phyloP scores from a whole-genome alignment of 2,329 filamentous ascomycete genomes.

The Didymella arachidicola region DNA sequence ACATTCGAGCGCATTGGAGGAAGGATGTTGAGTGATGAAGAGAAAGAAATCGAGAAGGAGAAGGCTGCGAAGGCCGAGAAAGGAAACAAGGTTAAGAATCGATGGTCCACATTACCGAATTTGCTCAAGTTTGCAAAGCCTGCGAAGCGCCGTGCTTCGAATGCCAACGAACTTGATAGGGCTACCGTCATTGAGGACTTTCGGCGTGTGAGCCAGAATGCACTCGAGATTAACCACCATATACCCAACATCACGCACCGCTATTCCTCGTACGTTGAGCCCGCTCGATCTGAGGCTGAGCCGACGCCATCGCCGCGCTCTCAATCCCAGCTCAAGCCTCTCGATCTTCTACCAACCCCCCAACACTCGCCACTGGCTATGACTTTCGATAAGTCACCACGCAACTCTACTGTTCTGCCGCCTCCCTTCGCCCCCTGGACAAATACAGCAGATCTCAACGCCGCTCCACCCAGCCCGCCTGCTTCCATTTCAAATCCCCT shows the following conservation, averaged over 20 bases:
- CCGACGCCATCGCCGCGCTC: slow-evolving; percentile 13
- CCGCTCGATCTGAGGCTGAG: not conserved
- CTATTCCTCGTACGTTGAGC: slow-evolving; percentile 11
- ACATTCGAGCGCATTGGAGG: slow-evolving; percentile 11
- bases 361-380: slow-evolving; percentile 33
- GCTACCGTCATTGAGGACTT: slow-evolving; percentile 8
- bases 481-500: slow-evolving; percentile 18
- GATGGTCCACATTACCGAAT: slow-evolving; percentile 38
- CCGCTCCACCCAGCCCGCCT: slow-evolving; percentile 31
- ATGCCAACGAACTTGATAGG: slow-evolving; percentile 18
- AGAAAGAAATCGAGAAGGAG: slow-evolving; percentile 21
- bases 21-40: slow-evolving; percentile 21
- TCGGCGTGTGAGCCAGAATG: slow-evolving; percentile 26
- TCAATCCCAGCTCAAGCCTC: slow-evolving; percentile 20
- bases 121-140: slow-evolving; percentile 31
- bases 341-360: slow-evolving; percentile 33
- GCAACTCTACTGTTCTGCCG: slow-evolving; percentile 26
- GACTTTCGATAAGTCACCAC: slow-evolving; percentile 17
- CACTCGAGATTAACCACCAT: slow-evolving; percentile 25
- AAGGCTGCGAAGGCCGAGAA: slow-evolving; percentile 28
- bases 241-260: slow-evolving; percentile 22
- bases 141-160: slow-evolving; percentile 14
- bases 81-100: slow-evolving; percentile 26
- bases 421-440: slow-evolving; percentile 38
- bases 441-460: slow-evolving; percentile 9